Percentiles rank a stretch among this genome's conserved stretches.
Evolutionary conservation across 179 eudicot species (phyloP).

Genomic region (Spergularia azorica): DNA sequence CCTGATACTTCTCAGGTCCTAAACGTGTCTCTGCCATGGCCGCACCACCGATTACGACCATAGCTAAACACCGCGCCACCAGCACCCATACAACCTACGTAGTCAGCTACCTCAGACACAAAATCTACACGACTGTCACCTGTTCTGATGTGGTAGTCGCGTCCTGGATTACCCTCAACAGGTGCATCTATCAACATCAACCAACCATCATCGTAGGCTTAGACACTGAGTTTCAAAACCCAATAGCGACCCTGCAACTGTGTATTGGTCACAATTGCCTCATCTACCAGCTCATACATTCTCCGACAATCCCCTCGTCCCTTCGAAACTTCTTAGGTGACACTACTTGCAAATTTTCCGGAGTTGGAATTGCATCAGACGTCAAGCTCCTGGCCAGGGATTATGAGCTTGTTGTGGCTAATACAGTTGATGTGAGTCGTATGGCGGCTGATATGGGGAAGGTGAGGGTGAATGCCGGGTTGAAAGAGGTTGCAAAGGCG

Average conservation of each 20-base stretch:
- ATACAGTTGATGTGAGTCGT: conserved; percentile 7
- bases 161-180: conserved; percentile 19
- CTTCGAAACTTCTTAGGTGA: conserved; percentile 16
- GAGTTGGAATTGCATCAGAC: conserved; percentile 26
- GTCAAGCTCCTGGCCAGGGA: neutral
- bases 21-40: neutral
- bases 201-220: conserved; percentile 12
- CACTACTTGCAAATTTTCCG: conserved; percentile 6
- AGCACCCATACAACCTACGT: conserved; percentile 16
- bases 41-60: neutral
- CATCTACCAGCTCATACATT: conserved; percentile 23
- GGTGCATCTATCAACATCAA: neutral
- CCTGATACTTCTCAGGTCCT: neutral
- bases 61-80: neutral
- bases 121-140: conserved; percentile 20
- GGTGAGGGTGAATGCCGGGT: conserved; percentile 35
- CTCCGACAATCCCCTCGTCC: neutral
- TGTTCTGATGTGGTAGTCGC: conserved; percentile 2
- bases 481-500: conserved; percentile 33
- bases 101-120: conserved; percentile 16
- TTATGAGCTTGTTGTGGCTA: neutral
- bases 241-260: conserved; percentile 27
- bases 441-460: conserved; percentile 19
- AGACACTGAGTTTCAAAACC: conserved; percentile 30
- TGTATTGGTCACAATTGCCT: conserved; percentile 26